Evolutionary conservation across 495 filamentous ascomycete genomes (phyloP).

Genomic region (Cercophora newfieldiana): DNA sequence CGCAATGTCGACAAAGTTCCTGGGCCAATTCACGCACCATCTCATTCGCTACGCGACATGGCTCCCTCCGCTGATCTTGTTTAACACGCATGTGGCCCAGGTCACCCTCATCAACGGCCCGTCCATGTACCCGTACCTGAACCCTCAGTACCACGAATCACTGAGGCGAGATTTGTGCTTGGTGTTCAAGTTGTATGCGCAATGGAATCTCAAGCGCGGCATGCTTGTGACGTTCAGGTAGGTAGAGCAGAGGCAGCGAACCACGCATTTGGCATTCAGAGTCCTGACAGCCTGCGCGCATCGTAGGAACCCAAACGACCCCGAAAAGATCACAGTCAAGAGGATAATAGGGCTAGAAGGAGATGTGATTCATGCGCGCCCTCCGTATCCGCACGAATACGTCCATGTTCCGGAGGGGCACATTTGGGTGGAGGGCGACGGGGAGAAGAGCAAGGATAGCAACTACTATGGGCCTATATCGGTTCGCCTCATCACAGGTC

Average conservation of each 20-base stretch:
- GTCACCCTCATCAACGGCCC: slow-evolving; percentile 64
- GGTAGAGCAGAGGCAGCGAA: not conserved
- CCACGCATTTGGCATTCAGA: not conserved
- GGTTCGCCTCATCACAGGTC: slow-evolving; percentile 61
- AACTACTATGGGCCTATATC: slow-evolving; percentile 73
- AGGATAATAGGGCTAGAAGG: slow-evolving; percentile 69
- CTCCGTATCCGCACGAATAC: slow-evolving; percentile 57
- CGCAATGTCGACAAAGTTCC: slow-evolving; percentile 22
- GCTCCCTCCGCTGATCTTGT: slow-evolving; percentile 63
- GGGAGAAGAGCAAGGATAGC: slow-evolving; percentile 64
- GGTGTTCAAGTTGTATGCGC: slow-evolving; percentile 50
- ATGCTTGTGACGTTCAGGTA: slow-evolving; percentile 58
- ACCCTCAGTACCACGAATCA: slow-evolving; percentile 60
- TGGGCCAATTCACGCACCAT: slow-evolving; percentile 42
- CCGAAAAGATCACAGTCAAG: slow-evolving; percentile 63
- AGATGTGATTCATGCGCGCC: slow-evolving; percentile 62
- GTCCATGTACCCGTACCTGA: slow-evolving; percentile 78
- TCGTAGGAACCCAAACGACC: slow-evolving; percentile 62
- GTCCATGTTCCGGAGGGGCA: slow-evolving; percentile 68
- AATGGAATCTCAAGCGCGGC: slow-evolving; percentile 46
- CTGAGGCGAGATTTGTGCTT: slow-evolving; percentile 55
- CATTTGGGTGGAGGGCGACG: slow-evolving; percentile 79
- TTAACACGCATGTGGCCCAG: slow-evolving; percentile 62
- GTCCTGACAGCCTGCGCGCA: not conserved
- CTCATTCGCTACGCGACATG: slow-evolving; percentile 58